Conservation (phyloP, 192 early-diverging fungal species). For the Coemansia sp. region DNA sequence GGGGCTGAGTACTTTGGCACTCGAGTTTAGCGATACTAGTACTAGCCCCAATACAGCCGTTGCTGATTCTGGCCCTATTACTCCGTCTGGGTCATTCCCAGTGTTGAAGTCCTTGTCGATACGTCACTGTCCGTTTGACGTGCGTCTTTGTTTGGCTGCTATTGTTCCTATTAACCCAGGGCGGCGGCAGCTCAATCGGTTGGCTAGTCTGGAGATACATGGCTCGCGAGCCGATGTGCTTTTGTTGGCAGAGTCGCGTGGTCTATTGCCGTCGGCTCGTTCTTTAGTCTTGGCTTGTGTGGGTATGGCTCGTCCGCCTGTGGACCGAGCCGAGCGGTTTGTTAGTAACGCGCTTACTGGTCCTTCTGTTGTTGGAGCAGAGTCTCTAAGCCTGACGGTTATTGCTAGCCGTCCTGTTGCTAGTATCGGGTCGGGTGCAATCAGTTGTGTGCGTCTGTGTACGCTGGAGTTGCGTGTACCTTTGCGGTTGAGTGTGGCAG, state of each 20-base stretch:
- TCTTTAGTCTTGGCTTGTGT: not conserved
- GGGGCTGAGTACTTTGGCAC: not conserved
- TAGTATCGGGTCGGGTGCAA: not conserved
- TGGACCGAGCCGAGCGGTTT: slow-evolving; percentile 4
- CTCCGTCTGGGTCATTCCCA: not conserved
- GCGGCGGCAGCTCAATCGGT: not conserved
- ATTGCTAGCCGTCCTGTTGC: not conserved
- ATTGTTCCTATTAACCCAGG: not conserved
- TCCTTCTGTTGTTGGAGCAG: not conserved
- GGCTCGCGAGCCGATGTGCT: not conserved
- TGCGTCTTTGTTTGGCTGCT: not conserved
- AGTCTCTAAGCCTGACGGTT: not conserved
- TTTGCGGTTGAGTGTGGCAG: not conserved
- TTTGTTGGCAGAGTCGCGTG: not conserved
- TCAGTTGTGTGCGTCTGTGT: not conserved
- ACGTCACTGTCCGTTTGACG: slow-evolving; percentile 5
- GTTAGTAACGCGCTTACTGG: not conserved
- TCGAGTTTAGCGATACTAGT: slow-evolving; percentile 8
- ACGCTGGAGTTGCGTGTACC: slow-evolving; percentile 20
- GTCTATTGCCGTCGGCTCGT: not conserved
- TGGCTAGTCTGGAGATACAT: not conserved
- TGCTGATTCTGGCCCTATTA: not conserved
- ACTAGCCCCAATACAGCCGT: not conserved
- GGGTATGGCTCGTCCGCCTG: not conserved
- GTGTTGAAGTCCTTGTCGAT: not conserved